Evolutionary conservation across 2,329 filamentous ascomycete genomes (phyloP), one percentile per base, ranked within the genome.

Genomic region (Fusarium sp.): DNA sequence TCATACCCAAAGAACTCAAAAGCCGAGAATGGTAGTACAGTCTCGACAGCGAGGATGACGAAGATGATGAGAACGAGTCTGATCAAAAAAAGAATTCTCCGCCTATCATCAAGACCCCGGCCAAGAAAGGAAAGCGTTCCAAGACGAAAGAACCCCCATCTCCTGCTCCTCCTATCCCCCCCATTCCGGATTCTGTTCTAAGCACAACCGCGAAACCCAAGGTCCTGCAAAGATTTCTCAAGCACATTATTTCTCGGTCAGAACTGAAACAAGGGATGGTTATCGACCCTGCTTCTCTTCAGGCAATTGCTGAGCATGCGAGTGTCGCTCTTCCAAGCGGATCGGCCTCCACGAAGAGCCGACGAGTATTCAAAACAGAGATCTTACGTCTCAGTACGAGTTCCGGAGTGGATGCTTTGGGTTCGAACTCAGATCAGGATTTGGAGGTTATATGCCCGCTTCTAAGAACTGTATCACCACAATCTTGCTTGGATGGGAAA

Each of bases 1-100:
- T 84, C 27, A 65, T 84, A 27, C 82, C 82, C 4, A 80, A 79
- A 64, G 81, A 82, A 69, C 68, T 80, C 50, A 68, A 78, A 43
- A 78, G 76, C 74, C 82, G 82, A 75, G 72, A 81, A 27, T 81
- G 81, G 61, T 84, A 84, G 82, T 84, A 84, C 66, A 75, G 80
- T 73, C 76, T 82, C 72, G 82, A 84, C 76, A 83, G 80, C 48
- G 82, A 82, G 14, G 77, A 80, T 50, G 80, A 81, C 14, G 45
- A 39, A 5, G 77, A 76, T 22, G 76, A 76, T 22, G 72, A 78
- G 5, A 66, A 64, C 29, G 39, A 67, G 16, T 14, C 45, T 24
- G 39, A 59, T 27, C 72, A 68, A n/a, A 68, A 73, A 18, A 75
- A 78, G 13, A 57, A 73, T 11, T 76, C 76, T 7, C 76, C 81